Evolutionary conservation across 768 basidiomycete genomes (phyloP).

Genomic region (Tylopilus cervinicoccineus): DNA sequence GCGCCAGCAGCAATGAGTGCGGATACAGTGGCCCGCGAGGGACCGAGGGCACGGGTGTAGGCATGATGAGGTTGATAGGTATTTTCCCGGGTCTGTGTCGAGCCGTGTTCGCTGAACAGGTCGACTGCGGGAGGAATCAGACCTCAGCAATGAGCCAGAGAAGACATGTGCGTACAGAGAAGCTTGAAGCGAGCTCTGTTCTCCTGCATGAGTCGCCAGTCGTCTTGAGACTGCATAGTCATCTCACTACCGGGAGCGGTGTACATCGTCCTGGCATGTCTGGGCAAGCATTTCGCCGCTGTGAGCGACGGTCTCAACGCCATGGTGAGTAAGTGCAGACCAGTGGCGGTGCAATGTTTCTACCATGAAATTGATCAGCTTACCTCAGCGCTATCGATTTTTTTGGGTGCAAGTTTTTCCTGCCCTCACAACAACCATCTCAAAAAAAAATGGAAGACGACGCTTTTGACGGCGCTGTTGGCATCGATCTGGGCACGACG

Average conservation of each 20-base stretch:
- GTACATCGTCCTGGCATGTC: conserved; percentile 26
- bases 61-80: conserved; percentile 71
- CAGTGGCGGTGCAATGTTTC: conserved; percentile 33
- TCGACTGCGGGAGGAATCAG: conserved; percentile 42
- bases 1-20: conserved; percentile 91
- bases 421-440: conserved; percentile 30
- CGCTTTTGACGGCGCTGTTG: conserved; percentile 89
- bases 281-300: conserved; percentile 21
- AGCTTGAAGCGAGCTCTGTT: conserved; percentile 51
- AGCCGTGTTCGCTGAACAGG: conserved; percentile 68
- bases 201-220: conserved; percentile 64
- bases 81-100: conserved; percentile 63
- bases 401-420: conserved; percentile 23
- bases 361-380: conserved; percentile 28
- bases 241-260: conserved; percentile 27
- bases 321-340: conserved; percentile 19
- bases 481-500: conserved; percentile 96
- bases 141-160: conserved; percentile 8
- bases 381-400: conserved; percentile 54
- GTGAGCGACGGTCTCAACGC: conserved; percentile 22
- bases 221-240: conserved; percentile 45
- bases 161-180: conserved; percentile 44
- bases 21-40: conserved; percentile 73
- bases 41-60: conserved; percentile 56
- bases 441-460: conserved; percentile 77